A percentile compares a stretch with the other conserved stretches of the same genome.
Conservation (phyloP, 495 filamentous ascomycete species). For the Daldinia childiae region DNA sequence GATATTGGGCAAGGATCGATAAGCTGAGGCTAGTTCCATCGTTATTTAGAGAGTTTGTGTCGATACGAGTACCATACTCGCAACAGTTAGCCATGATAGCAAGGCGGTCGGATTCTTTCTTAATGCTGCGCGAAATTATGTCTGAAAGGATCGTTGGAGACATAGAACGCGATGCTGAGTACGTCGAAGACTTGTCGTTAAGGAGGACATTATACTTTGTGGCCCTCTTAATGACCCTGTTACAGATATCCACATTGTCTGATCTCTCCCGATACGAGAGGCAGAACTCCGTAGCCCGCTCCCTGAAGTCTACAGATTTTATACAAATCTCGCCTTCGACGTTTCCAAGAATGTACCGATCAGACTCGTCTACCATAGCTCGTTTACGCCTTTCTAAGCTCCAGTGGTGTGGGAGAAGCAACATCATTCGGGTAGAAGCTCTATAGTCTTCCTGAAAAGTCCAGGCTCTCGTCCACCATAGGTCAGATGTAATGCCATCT, state of each 20-base stretch:
- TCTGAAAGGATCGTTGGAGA: conserved; percentile 44
- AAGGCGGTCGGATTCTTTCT: conserved; percentile 43
- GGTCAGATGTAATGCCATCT: conserved; percentile 41
- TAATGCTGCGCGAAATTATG: conserved; percentile 36
- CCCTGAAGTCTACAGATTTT: conserved; percentile 42
- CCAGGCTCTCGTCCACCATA: conserved; percentile 50
- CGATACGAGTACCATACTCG: conserved; percentile 44
- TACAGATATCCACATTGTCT: conserved; percentile 29
- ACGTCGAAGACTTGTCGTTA: conserved; percentile 23
- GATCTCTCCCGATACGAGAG: conserved; percentile 36
- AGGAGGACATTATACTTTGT: conserved; percentile 46
- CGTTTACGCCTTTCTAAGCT: conserved; percentile 40
- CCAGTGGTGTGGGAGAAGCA: conserved; percentile 43
- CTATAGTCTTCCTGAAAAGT: conserved; percentile 49
- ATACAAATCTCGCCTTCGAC: conserved; percentile 49
- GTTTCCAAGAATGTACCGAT: conserved; percentile 32
- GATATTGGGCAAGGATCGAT: conserved; percentile 46
- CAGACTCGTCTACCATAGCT: conserved; percentile 10
- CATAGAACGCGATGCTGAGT: conserved; percentile 44
- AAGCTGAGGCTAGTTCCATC: conserved; percentile 43
- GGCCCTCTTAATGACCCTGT: conserved; percentile 40
- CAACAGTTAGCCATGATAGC: conserved; percentile 47
- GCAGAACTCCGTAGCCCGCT: conserved; percentile 44
- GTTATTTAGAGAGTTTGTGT: conserved; percentile 38
- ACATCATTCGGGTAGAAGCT: conserved; percentile 42